These are phyloP conservation scores for Melampsora larici-populina DNA, from an alignment of 1,284 basidiomycete species.

Conservation along the genomic window DNA sequence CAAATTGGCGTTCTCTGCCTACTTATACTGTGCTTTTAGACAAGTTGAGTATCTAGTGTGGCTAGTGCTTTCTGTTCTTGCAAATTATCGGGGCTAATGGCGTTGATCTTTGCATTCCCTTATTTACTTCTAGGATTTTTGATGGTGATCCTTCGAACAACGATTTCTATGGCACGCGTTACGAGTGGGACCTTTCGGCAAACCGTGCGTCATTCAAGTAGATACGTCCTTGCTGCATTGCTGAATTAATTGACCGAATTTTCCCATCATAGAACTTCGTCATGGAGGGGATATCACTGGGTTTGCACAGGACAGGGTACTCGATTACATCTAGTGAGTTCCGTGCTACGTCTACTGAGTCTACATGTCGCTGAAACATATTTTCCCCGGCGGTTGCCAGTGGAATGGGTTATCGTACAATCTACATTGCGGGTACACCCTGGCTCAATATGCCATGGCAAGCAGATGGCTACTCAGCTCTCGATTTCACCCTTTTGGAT, in stretches of 20 bases:
- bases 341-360: not conserved
- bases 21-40: constrained; percentile 81
- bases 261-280: constrained; percentile 62
- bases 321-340: constrained; percentile 71
- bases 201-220: constrained; percentile 24
- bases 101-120: not conserved
- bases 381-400: not conserved
- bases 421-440: constrained; percentile 84
- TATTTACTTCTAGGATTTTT: constrained; percentile 11
- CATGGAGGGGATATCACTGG: constrained; percentile 81
- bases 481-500: constrained; percentile 82
- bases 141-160: constrained; percentile 83
- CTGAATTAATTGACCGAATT: not conserved
- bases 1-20: constrained; percentile 80
- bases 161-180: constrained; percentile 74
- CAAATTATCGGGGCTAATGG: not conserved
- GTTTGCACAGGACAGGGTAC: constrained; percentile 60
- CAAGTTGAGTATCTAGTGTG: constrained; percentile 65
- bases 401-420: constrained; percentile 75
- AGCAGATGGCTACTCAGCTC: constrained; percentile 86
- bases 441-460: constrained; percentile 91
- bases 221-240: not conserved
- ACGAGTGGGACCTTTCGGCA: constrained; percentile 67
- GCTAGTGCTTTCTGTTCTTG: not conserved
- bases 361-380: not conserved